Conservation (phyloP, 441 rosid genomes). For the Erodium texanum region DNA sequence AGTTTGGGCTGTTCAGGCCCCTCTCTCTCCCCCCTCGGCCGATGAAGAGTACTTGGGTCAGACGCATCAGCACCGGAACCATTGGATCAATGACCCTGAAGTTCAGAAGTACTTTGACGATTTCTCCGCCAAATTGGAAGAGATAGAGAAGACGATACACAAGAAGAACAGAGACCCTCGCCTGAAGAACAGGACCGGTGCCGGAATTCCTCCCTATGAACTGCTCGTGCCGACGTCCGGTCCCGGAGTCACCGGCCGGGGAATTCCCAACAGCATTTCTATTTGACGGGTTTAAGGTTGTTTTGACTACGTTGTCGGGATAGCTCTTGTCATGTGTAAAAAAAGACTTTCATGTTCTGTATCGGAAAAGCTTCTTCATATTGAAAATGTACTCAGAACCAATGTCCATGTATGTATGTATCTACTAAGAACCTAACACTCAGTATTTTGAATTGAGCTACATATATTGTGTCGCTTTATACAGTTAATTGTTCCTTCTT, state of each 20-base stretch:
- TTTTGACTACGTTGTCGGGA: too few species aligned
- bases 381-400: too few species aligned
- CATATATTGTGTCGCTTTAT: too few species aligned
- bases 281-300: slow-evolving; percentile 29
- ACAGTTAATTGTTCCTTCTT: too few species aligned
- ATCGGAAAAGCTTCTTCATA: too few species aligned
- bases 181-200: slow-evolving; percentile 69
- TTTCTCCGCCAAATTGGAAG: slow-evolving; percentile 48
- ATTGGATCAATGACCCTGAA: slow-evolving; percentile 61
- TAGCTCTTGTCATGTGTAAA: too few species aligned
- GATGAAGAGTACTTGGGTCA: slow-evolving; percentile 88
- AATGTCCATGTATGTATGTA: too few species aligned
- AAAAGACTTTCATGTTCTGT: too few species aligned
- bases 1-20: too few species aligned
- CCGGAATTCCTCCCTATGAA: slow-evolving; percentile 89
- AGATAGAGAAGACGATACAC: slow-evolving; percentile 55
- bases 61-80: slow-evolving; percentile 39
- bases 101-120: slow-evolving; percentile 39
- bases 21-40: too few species aligned
- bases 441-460: too few species aligned
- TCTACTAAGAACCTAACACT: too few species aligned
- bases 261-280: slow-evolving; percentile 90
- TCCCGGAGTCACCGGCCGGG: slow-evolving; percentile 87
- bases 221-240: slow-evolving; percentile 69
- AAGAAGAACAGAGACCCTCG: slow-evolving; percentile 48